phyloP scores from a whole-genome alignment of 345 rosid genomes.

The Populus tremula region DNA sequence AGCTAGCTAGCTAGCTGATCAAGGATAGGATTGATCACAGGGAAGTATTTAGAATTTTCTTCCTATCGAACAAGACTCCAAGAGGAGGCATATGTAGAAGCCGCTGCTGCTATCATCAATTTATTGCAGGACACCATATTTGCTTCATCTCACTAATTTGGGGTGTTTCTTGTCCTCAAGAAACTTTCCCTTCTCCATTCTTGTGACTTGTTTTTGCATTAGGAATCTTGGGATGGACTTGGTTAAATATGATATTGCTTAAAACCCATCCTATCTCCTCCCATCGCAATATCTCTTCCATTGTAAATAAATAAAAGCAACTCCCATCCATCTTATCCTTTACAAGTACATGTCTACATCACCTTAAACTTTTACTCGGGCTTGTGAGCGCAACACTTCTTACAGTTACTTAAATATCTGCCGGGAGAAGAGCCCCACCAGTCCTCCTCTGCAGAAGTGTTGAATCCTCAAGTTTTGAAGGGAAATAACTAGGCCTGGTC shows the following conservation, averaged over 20 bases:
- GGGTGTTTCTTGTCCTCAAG: constrained; percentile 20
- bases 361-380: not conserved
- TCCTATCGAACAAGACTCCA: constrained; percentile 14
- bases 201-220: constrained; percentile 14
- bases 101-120: constrained; percentile 19
- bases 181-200: constrained; percentile 4
- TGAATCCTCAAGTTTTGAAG: constrained; percentile 12
- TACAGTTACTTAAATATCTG: constrained; percentile 1
- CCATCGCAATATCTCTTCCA: not conserved
- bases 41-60: not conserved
- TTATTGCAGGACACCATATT: constrained; percentile 19
- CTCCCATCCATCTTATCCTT: no score
- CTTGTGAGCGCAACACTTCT: not conserved
- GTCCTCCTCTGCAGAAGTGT: not conserved
- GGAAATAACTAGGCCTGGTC: not conserved
- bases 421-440: constrained; percentile 25
- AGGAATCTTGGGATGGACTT: constrained; percentile 27
- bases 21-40: not conserved
- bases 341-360: not conserved
- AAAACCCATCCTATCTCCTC: not conserved
- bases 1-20: not conserved
- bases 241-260: constrained; percentile 21
- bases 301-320: no score
- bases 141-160: constrained; percentile 8
- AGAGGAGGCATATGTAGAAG: not conserved